Evolutionary conservation across 2,329 filamentous ascomycete species (phyloP).

Genomic region (Clonostachys sp.): DNA sequence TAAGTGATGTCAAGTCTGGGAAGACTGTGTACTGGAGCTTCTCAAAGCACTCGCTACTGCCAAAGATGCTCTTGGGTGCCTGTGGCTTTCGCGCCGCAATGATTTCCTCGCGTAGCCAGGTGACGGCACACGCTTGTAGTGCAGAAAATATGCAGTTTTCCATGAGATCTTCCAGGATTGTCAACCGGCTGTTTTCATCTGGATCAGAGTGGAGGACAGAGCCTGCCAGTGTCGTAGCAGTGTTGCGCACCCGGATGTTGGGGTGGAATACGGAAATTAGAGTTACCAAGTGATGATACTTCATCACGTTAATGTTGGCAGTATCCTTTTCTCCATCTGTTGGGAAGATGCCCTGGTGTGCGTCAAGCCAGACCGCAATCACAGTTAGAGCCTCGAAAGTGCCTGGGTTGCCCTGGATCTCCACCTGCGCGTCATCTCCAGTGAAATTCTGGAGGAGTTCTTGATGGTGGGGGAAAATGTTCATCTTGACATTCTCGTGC

Average conservation of each 20-base stretch:
- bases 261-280: slow-evolving; percentile 55
- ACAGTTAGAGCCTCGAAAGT: slow-evolving; percentile 56
- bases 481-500: slow-evolving; percentile 44
- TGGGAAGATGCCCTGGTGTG: slow-evolving; percentile 35
- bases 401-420: slow-evolving; percentile 44
- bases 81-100: slow-evolving; percentile 33
- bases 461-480: slow-evolving; percentile 58
- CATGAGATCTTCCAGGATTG: slow-evolving; percentile 59
- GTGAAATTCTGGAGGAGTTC: slow-evolving; percentile 49
- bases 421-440: slow-evolving; percentile 39
- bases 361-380: slow-evolving; percentile 55
- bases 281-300: slow-evolving; percentile 55
- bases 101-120: slow-evolving; percentile 61
- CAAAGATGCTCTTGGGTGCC: slow-evolving; percentile 34
- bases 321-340: slow-evolving; percentile 20
- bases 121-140: slow-evolving; percentile 57
- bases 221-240: slow-evolving; percentile 48
- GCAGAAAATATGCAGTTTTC: slow-evolving; percentile 61
- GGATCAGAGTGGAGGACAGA: slow-evolving; percentile 53
- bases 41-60: slow-evolving; percentile 49
- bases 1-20: slow-evolving; percentile 46
- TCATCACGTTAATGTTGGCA: slow-evolving; percentile 39
- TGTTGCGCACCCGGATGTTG: slow-evolving; percentile 47
- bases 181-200: slow-evolving; percentile 51
- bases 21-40: slow-evolving; percentile 59